A percentile compares a stretch with the other conserved stretches of the same genome.
Evolutionary conservation across 768 basidiomycete species (phyloP).

Genomic region (Russula sp.): DNA sequence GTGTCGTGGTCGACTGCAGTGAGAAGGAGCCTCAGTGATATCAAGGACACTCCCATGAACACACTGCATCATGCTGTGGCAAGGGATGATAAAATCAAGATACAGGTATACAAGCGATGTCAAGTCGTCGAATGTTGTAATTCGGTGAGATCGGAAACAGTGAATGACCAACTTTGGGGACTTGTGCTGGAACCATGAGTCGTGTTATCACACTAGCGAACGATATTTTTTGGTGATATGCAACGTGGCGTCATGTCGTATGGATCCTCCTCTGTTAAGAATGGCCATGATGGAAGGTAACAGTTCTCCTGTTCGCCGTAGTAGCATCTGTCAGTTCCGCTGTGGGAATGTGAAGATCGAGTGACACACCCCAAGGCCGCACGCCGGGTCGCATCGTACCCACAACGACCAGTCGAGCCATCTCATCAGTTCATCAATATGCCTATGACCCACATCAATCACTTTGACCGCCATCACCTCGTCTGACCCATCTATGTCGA

Average conservation of each 20-base stretch:
- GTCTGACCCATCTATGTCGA: slow-evolving; percentile 18
- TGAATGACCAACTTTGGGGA: too few relatives aligned
- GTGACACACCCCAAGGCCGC: slow-evolving; percentile 16
- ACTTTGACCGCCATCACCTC: not conserved
- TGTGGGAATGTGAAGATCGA: too few relatives aligned
- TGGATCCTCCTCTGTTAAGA: not conserved
- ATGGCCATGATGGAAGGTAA: slow-evolving; percentile 22
- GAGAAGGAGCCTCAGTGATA: too few relatives aligned
- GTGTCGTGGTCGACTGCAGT: too few relatives aligned
- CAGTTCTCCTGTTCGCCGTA: slow-evolving; percentile 13
- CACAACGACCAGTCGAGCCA: slow-evolving; percentile 24
- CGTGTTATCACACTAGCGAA: not conserved
- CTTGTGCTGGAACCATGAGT: too few relatives aligned
- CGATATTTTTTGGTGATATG: not conserved
- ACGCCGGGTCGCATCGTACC: slow-evolving; percentile 18
- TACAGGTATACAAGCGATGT: too few relatives aligned
- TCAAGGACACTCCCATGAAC: too few relatives aligned
- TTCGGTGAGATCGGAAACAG: too few relatives aligned
- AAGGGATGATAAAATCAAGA: too few relatives aligned
- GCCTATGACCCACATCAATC: not conserved
- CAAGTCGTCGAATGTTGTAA: too few relatives aligned
- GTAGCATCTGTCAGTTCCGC: not conserved
- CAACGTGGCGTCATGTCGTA: slow-evolving; percentile 20
- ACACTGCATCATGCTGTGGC: too few relatives aligned
- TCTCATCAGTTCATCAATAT: slow-evolving; percentile 16